Evolutionary conservation across 2,329 filamentous ascomycete genomes (phyloP).

Genomic region (Stachybotrys echinatus): DNA sequence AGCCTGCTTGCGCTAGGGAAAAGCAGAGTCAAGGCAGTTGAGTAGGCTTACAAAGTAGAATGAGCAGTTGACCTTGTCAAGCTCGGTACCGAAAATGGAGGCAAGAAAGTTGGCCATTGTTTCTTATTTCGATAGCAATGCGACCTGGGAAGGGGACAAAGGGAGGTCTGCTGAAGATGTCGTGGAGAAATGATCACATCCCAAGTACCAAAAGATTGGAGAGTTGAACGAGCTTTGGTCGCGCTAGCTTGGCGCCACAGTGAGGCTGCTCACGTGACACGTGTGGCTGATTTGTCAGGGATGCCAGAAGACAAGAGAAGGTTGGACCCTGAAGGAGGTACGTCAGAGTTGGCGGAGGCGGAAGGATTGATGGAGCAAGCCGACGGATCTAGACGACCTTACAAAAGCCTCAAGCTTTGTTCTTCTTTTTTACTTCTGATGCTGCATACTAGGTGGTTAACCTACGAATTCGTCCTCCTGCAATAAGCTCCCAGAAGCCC

Average conservation of each 20-base stretch:
- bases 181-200: background rate
- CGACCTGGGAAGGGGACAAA: no score
- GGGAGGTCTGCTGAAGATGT: background rate
- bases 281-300: constrained; percentile 20
- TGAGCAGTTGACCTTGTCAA: constrained; percentile 99
- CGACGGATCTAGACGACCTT: no score
- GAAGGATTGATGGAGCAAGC: no score
- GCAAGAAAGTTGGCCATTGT: constrained; percentile 96
- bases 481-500: no score
- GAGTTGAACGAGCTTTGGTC: background rate
- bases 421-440: no score
- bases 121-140: constrained; percentile 2
- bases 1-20: background rate
- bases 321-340: no score
- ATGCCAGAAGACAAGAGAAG: background rate
- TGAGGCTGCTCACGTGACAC: constrained; percentile 22
- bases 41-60: constrained; percentile 66
- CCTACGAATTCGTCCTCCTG: no score
- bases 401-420: no score
- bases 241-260: constrained; percentile 20
- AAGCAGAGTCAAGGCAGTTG: background rate
- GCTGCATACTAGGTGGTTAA: no score
- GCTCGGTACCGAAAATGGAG: constrained; percentile 98
- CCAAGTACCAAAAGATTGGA: background rate
- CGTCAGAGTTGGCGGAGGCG: no score